A percentile compares a stretch with the other conserved stretches of the same genome.
Conservation (phyloP, 2,329 filamentous ascomycete species). For the Hirsutella thompsonii region DNA sequence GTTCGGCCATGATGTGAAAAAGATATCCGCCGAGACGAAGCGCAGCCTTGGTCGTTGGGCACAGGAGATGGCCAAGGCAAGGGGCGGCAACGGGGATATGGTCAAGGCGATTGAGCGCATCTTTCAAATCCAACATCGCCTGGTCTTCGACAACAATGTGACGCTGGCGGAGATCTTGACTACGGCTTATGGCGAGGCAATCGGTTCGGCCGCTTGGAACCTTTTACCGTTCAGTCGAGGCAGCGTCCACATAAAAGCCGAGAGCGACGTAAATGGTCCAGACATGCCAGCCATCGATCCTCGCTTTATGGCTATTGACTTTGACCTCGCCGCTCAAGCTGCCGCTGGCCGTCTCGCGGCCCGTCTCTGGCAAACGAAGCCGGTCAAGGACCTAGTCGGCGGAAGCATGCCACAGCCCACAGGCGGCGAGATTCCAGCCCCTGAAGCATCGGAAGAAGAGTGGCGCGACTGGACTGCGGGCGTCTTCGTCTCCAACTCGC, state of each 20-base stretch:
- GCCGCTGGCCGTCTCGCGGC: slow-evolving; percentile 15
- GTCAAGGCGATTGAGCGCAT: slow-evolving; percentile 22
- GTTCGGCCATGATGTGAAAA: slow-evolving; percentile 15
- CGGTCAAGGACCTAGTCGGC: slow-evolving; percentile 4
- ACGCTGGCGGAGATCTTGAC: slow-evolving; percentile 34
- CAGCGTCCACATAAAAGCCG: slow-evolving; percentile 25
- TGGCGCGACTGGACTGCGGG: slow-evolving; percentile 6
- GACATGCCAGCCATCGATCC: slow-evolving; percentile 23
- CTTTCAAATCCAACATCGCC: slow-evolving; percentile 30
- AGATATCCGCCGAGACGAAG: slow-evolving; percentile 12
- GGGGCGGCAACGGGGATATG: slow-evolving; percentile 12
- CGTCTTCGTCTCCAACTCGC: slow-evolving; percentile 20
- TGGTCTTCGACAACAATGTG: slow-evolving; percentile 31
- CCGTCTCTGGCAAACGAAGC: slow-evolving; percentile 17
- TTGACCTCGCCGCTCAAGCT: slow-evolving; percentile 18
- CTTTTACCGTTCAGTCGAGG: slow-evolving; percentile 26
- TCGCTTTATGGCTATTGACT: slow-evolving; percentile 20
- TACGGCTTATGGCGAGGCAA: slow-evolving; percentile 13
- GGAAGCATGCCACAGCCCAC: background rate
- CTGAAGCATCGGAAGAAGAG: slow-evolving; percentile 5
- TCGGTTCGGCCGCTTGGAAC: slow-evolving; percentile 24
- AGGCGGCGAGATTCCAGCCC: slow-evolving; percentile 1
- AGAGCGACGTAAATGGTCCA: slow-evolving; percentile 14
- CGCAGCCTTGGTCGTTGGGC: slow-evolving; percentile 18
- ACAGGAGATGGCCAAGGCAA: slow-evolving; percentile 11